phyloP scores from a whole-genome alignment of 805 yeast species.

The Cephaloascus albidus region DNA sequence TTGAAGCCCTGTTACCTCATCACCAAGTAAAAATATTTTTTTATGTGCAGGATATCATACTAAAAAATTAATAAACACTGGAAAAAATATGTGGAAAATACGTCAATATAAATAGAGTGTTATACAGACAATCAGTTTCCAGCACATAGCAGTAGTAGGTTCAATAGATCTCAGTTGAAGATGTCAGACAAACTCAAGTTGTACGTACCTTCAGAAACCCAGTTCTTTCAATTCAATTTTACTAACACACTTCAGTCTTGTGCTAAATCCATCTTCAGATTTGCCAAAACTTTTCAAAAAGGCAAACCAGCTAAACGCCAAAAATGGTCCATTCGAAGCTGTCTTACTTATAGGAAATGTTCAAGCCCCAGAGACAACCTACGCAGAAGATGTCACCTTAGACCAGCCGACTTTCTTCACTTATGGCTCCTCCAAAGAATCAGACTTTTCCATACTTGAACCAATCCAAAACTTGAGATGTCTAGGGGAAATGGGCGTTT shows the following conservation, averaged over 20 bases:
- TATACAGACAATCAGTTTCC: too few relatives aligned
- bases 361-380: constrained; percentile 10
- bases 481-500: constrained; percentile 23
- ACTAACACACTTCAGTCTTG: constrained; percentile 23
- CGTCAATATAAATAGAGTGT: too few relatives aligned
- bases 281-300: constrained; percentile 34
- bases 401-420: constrained; percentile 13
- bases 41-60: too few relatives aligned
- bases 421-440: constrained; percentile 10
- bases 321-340: constrained; percentile 60
- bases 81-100: too few relatives aligned
- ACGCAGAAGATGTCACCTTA: not conserved
- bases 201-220: too few relatives aligned
- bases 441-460: constrained; percentile 15
- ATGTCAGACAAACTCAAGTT: too few relatives aligned
- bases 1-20: too few relatives aligned
- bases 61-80: too few relatives aligned
- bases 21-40: too few relatives aligned
- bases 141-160: too few relatives aligned
- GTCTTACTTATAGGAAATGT: constrained; percentile 45
- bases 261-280: constrained; percentile 34
- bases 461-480: constrained; percentile 15
- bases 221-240: too few relatives aligned
- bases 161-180: too few relatives aligned
- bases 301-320: constrained; percentile 38